Conservation (phyloP, 1,284 basidiomycete species). For the Cystobasidium pallidum region DNA sequence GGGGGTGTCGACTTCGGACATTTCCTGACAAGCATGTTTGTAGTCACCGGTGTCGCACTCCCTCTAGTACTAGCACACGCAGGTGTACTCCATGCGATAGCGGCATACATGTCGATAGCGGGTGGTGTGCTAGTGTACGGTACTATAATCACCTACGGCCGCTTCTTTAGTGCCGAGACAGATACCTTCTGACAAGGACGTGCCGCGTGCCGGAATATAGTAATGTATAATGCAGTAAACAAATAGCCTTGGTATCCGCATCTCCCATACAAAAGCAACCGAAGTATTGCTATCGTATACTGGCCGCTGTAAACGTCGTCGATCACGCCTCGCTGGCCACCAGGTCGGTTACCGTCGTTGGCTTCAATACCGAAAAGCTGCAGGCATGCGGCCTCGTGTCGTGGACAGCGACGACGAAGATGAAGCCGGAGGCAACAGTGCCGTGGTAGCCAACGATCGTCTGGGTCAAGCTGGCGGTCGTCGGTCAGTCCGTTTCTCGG, state of each 20-base stretch:
- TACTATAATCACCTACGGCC: conserved; percentile 63
- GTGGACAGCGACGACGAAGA: conserved; percentile 40
- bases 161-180: conserved; percentile 37
- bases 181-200: conserved; percentile 29
- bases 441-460: neutral
- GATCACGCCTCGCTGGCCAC: too few species aligned
- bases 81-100: conserved; percentile 78
- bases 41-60: conserved; percentile 87
- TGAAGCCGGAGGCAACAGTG: neutral
- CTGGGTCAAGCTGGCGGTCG: neutral
- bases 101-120: conserved; percentile 90
- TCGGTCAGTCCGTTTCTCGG: conserved; percentile 23
- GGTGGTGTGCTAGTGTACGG: conserved; percentile 95
- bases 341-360: too few species aligned
- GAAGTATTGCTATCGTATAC: too few species aligned
- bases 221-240: neutral
- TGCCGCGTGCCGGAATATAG: neutral
- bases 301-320: too few species aligned
- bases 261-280: too few species aligned
- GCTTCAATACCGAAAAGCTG: too few species aligned
- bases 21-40: conserved; percentile 87
- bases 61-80: conserved; percentile 92
- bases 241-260: too few species aligned
- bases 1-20: conserved; percentile 88
- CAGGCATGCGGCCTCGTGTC: conserved; percentile 16